Conservation (phyloP, 345 rosid species). For the Citrus reticulata region DNA sequence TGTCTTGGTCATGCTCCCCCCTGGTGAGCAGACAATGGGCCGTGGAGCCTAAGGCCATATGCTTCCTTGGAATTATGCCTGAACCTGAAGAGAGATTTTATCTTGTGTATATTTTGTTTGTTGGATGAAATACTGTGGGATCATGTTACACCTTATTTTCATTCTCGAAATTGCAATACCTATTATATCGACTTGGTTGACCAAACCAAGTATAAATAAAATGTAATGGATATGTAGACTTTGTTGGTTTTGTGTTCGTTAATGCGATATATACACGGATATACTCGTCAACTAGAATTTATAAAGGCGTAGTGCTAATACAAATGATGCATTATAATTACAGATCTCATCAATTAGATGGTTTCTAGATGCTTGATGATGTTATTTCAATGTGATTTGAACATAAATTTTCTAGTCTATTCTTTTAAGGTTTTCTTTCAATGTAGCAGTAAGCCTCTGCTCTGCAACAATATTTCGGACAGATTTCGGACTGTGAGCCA, state of each 20-base stretch:
- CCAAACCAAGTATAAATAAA: not conserved
- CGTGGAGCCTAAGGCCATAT: slow-evolving; percentile 36
- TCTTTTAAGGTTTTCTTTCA: too few species aligned
- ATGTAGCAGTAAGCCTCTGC: too few species aligned
- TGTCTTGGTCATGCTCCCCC: slow-evolving; percentile 68
- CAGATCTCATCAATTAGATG: too few species aligned
- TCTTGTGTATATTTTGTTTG: not conserved
- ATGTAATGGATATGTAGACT: not conserved
- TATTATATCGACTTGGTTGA: not conserved
- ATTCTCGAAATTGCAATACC: not conserved
- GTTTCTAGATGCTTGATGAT: too few species aligned
- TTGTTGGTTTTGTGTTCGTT: not conserved
- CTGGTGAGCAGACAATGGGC: slow-evolving; percentile 73
- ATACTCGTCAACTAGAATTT: too few species aligned
- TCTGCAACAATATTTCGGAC: too few species aligned
- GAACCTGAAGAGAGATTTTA: not conserved
- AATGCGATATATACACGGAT: not conserved
- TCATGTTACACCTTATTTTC: not conserved
- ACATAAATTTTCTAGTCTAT: too few species aligned
- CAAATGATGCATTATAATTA: too few species aligned
- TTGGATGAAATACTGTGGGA: not conserved
- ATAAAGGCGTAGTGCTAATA: too few species aligned
- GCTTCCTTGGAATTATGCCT: not conserved
- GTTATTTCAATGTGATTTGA: too few species aligned
- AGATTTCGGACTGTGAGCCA: too few species aligned